Evolutionary conservation across 2,329 filamentous ascomycete genomes (phyloP).

Genomic region (Calonectria pseudoturangicola): DNA sequence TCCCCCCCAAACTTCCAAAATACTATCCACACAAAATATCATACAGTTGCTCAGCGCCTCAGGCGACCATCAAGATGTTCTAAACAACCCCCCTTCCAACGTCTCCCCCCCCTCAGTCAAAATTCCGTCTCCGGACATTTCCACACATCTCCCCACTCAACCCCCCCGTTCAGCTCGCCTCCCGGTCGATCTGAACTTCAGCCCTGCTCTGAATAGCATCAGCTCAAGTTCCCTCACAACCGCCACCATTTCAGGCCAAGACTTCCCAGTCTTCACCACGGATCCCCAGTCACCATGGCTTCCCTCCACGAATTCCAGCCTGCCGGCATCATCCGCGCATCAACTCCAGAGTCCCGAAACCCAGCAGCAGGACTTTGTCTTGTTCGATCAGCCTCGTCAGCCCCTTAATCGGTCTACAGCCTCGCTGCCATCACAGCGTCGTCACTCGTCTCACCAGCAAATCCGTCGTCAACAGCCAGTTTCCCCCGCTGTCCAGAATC

Average conservation of each 20-base stretch:
- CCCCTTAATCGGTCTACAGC: slow-evolving; percentile 62
- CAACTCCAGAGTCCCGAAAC: slow-evolving; percentile 70
- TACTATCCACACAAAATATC: slow-evolving; percentile 58
- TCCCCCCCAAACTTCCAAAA: slow-evolving; percentile 55
- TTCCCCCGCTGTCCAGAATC: slow-evolving; percentile 69
- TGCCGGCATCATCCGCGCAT: slow-evolving; percentile 77
- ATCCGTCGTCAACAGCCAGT: slow-evolving; percentile 65
- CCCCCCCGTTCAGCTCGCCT: slow-evolving; percentile 68
- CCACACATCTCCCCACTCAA: slow-evolving; percentile 68
- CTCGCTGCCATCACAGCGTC: slow-evolving; percentile 65
- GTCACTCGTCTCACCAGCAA: slow-evolving; percentile 67
- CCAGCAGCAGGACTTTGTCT: slow-evolving; percentile 84
- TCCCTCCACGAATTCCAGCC: slow-evolving; percentile 79
- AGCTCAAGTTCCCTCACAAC: slow-evolving; percentile 74
- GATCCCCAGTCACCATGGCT: slow-evolving; percentile 88
- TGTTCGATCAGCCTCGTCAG: slow-evolving; percentile 76
- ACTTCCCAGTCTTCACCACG: slow-evolving; percentile 87
- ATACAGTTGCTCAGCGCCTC: slow-evolving; percentile 56
- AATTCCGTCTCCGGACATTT: slow-evolving; percentile 70
- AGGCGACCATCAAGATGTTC: slow-evolving; percentile 73
- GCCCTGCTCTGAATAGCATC: slow-evolving; percentile 74
- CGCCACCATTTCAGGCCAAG: slow-evolving; percentile 78
- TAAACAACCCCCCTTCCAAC: slow-evolving; percentile 68
- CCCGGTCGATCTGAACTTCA: slow-evolving; percentile 81
- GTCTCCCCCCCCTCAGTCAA: slow-evolving; percentile 66